Percentiles rank a stretch among this genome's conserved stretches.
Conservation (phyloP, 202 grass and related monocot species). For the Saccharum hybrid region DNA sequence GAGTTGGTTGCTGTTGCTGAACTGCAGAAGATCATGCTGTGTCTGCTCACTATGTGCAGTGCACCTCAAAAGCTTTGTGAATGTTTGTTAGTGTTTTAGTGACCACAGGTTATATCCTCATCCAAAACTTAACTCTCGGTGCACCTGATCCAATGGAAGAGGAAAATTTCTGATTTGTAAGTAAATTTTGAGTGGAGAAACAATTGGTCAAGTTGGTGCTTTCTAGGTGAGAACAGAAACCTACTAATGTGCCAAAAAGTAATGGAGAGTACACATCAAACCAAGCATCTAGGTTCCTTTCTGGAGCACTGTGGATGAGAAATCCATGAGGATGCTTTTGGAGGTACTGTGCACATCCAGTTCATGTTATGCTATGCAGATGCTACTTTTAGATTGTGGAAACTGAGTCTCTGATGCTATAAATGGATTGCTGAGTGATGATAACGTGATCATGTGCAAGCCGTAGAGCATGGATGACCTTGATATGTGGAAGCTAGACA, state of each 20-base stretch:
- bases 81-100: slow-evolving; percentile 26
- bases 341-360: slow-evolving; percentile 33
- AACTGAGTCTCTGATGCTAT: slow-evolving; percentile 42
- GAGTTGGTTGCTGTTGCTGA: not conserved
- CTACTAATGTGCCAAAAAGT: slow-evolving; percentile 44
- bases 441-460: slow-evolving; percentile 35
- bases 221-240: slow-evolving; percentile 37
- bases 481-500: slow-evolving; percentile 31
- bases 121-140: not conserved
- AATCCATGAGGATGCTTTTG: slow-evolving; percentile 40
- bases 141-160: not conserved
- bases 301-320: slow-evolving; percentile 41
- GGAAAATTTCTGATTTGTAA: not conserved
- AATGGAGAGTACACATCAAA: slow-evolving; percentile 21
- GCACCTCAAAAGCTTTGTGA: slow-evolving; percentile 17
- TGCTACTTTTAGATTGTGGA: slow-evolving; percentile 38
- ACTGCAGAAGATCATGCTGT: slow-evolving; percentile 28
- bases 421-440: slow-evolving; percentile 27
- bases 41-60: not conserved
- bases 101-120: slow-evolving; percentile 12
- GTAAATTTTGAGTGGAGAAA: slow-evolving; percentile 17
- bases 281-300: slow-evolving; percentile 50
- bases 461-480: slow-evolving; percentile 46
- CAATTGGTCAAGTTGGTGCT: slow-evolving; percentile 27
- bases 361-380: slow-evolving; percentile 24